Conservation (phyloP, 176 grass and related monocot species). For the Chrysopogon serrulatus region DNA sequence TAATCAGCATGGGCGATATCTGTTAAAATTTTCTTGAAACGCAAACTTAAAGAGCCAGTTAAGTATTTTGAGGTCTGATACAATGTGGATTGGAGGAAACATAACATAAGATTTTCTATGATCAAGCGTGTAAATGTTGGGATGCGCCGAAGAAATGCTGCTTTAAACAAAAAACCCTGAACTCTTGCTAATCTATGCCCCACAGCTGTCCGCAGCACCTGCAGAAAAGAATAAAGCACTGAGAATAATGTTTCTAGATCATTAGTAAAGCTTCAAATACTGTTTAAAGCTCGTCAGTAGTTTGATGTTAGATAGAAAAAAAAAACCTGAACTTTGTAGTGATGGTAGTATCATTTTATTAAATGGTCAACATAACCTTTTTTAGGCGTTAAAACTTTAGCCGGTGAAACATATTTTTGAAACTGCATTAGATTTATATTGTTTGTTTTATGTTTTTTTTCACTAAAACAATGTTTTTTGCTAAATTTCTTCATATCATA, state of each 20-base stretch:
- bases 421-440: neutral
- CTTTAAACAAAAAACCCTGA: conserved; percentile 96
- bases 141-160: conserved; percentile 87
- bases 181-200: conserved; percentile 92
- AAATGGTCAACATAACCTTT: neutral
- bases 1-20: conserved; percentile 88
- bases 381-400: neutral
- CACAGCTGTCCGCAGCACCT: conserved; percentile 88
- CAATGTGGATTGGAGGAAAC: conserved; percentile 86
- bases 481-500: neutral
- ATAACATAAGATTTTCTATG: conserved; percentile 80
- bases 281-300: neutral
- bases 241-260: conserved; percentile 11
- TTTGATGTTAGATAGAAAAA: neutral
- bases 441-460: neutral
- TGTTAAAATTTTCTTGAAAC: conserved; percentile 97
- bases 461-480: neutral
- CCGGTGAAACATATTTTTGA: neutral
- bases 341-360: neutral
- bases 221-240: conserved; percentile 15
- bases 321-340: neutral
- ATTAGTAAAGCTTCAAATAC: conserved; percentile 5
- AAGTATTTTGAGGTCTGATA: conserved; percentile 90
- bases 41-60: conserved; percentile 70
- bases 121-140: conserved; percentile 79